Evolutionary conservation across 345 rosid species (phyloP).

Genomic region (Anastatica hierochuntica): DNA sequence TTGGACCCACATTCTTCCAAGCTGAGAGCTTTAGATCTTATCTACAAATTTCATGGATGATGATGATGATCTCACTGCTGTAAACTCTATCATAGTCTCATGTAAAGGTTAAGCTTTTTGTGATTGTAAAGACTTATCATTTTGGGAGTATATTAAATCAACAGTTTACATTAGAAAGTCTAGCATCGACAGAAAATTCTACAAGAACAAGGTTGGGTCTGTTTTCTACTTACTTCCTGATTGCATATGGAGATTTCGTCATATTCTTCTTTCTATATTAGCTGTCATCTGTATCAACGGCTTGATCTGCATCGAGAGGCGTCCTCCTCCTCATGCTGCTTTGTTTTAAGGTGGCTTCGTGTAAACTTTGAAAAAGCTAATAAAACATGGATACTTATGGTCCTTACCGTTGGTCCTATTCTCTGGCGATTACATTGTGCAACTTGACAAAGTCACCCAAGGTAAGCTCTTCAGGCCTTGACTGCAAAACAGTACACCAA

Average conservation of each 20-base stretch:
- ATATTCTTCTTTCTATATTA: not conserved
- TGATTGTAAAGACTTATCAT: constrained; percentile 1
- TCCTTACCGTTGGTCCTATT: constrained; percentile 3
- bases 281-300: no score
- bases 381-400: constrained; percentile 1
- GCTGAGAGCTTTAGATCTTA: constrained; percentile 63
- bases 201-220: not conserved
- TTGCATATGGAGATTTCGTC: not conserved
- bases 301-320: not conserved
- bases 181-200: not conserved
- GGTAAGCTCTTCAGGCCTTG: constrained; percentile 92
- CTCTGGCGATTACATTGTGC: constrained; percentile 48
- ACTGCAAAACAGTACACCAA: constrained; percentile 55
- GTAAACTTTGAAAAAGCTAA: constrained; percentile 5
- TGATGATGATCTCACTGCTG: not conserved
- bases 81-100: not conserved
- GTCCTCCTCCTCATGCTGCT: constrained; percentile 1
- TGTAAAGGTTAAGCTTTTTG: not conserved
- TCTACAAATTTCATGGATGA: constrained; percentile 73
- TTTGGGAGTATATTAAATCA: not conserved
- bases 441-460: constrained; percentile 74
- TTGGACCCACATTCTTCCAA: constrained; percentile 45
- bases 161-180: not conserved
- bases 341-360: not conserved
- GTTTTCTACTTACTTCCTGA: constrained; percentile 5